These are phyloP conservation scores for Pseudofabraea citricarpa DNA, from an alignment of 2,329 filamentous ascomycete species.

Conservation along the genomic window DNA sequence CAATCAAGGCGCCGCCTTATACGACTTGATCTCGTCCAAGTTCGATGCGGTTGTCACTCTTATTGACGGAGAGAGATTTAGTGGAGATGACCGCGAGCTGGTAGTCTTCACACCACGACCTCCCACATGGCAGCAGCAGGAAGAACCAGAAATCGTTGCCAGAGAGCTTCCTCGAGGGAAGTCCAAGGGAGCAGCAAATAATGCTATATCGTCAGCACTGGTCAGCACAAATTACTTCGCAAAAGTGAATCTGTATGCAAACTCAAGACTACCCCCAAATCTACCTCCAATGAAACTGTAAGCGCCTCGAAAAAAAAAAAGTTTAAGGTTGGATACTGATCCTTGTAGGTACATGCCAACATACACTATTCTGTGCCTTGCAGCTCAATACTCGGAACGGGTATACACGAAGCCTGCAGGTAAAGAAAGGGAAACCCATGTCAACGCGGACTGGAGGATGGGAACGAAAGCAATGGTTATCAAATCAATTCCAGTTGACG, in stretches of 20 bases:
- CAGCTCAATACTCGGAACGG: slow-evolving; percentile 70
- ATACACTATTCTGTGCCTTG: slow-evolving; percentile 72
- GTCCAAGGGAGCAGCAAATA: slow-evolving; percentile 29
- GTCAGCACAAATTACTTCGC: slow-evolving; percentile 58
- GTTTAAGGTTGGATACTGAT: slow-evolving; percentile 5
- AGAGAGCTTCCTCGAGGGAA: slow-evolving; percentile 22
- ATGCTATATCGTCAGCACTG: slow-evolving; percentile 31
- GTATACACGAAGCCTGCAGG: slow-evolving; percentile 65
- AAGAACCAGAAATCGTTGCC: slow-evolving; percentile 8
- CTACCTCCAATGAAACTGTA: slow-evolving; percentile 65
- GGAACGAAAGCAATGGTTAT: slow-evolving; percentile 86
- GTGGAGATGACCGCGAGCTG: slow-evolving; percentile 50
- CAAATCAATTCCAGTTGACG: slow-evolving; percentile 73
- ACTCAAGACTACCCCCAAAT: slow-evolving; percentile 66
- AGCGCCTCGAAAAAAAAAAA: slow-evolving; percentile 19
- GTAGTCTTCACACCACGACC: slow-evolving; percentile 17
- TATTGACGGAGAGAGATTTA: slow-evolving; percentile 60
- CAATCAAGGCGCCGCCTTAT: slow-evolving; percentile 42
- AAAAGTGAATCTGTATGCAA: slow-evolving; percentile 75
- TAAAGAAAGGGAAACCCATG: slow-evolving; percentile 61
- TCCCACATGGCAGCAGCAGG: slow-evolving; percentile 15
- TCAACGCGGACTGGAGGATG: slow-evolving; percentile 64
- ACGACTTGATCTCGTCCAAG: slow-evolving; percentile 55
- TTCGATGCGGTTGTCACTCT: slow-evolving; percentile 66
- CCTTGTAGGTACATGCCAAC: slow-evolving; percentile 60